Percentiles rank a stretch among this genome's conserved stretches.
These are phyloP conservation scores for Penicillium sp. DNA, from an alignment of 2,329 filamentous ascomycete genomes.

Conservation along the genomic window DNA sequence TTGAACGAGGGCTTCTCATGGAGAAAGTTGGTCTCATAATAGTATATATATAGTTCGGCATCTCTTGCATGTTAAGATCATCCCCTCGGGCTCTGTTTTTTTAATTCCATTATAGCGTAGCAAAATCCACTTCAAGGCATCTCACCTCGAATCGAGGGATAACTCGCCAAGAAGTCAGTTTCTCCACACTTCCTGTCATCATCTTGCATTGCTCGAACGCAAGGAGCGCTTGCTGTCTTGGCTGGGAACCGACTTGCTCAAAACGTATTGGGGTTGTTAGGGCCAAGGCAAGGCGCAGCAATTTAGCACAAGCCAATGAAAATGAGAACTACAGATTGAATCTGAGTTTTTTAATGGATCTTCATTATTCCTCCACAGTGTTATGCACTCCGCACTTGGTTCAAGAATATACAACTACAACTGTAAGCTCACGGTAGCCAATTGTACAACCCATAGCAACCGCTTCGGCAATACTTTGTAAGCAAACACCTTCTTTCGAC, in stretches of 20 bases:
- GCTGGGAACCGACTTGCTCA: background rate
- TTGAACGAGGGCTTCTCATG: background rate
- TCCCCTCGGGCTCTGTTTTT: background rate
- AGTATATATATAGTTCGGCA: background rate
- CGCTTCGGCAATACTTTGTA: background rate
- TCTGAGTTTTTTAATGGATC: too few species aligned
- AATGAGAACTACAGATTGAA: too few species aligned
- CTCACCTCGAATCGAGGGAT: background rate
- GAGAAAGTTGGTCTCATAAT: background rate
- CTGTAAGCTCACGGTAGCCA: too few species aligned
- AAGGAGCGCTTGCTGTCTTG: constrained; percentile 1
- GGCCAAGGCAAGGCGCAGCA: background rate
- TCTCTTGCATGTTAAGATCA: background rate
- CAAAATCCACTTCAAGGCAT: background rate
- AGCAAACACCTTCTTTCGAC: background rate
- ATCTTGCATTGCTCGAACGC: background rate
- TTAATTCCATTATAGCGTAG: background rate
- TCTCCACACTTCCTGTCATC: background rate
- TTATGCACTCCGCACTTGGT: too few species aligned
- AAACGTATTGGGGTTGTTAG: background rate
- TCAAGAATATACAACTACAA: too few species aligned
- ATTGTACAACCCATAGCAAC: background rate
- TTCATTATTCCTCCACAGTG: too few species aligned
- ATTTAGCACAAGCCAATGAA: too few species aligned
- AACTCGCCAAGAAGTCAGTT: background rate